phyloP scores from a whole-genome alignment of 768 basidiomycete species.

The Lentinula lateritia region DNA sequence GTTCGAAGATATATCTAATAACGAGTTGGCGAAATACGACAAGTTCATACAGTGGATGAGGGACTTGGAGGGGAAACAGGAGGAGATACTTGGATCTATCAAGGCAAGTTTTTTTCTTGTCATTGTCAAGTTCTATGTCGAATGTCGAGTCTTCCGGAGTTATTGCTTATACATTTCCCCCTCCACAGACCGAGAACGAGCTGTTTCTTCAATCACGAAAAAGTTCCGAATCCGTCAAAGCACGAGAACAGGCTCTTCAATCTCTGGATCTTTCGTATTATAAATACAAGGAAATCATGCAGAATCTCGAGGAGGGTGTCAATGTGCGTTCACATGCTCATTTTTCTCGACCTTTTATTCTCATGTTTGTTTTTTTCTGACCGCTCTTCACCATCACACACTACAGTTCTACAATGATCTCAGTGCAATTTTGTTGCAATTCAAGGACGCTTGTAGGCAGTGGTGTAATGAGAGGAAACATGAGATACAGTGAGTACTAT shows the following conservation, averaged over 20 bases:
- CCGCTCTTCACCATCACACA: background rate
- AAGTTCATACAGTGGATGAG: slow-evolving; percentile 58
- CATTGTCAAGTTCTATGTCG: no score
- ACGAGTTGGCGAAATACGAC: slow-evolving; percentile 79
- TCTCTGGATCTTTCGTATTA: slow-evolving; percentile 80
- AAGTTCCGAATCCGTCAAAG: slow-evolving; percentile 73
- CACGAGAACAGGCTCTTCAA: slow-evolving; percentile 77
- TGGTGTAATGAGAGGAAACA: slow-evolving; percentile 71
- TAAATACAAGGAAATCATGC: slow-evolving; percentile 80
- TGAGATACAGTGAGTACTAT: slow-evolving; percentile 61
- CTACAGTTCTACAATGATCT: slow-evolving; percentile 87
- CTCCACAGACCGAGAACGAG: slow-evolving; percentile 50
- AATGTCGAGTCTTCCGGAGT: no score
- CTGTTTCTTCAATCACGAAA: slow-evolving; percentile 70
- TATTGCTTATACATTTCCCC: background rate
- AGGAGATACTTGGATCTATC: slow-evolving; percentile 58
- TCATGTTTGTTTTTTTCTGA: background rate
- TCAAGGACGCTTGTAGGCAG: slow-evolving; percentile 68
- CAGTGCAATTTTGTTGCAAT: slow-evolving; percentile 60
- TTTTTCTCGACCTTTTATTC: background rate
- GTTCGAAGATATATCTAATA: slow-evolving; percentile 82
- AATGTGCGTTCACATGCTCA: slow-evolving; percentile 41
- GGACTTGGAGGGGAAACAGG: slow-evolving; percentile 53
- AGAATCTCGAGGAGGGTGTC: slow-evolving; percentile 85
- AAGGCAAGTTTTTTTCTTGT: slow-evolving; percentile 36